A percentile compares a stretch with the other conserved stretches of the same genome.
Conservation (phyloP, 306 rosid species). For the Fragaria iinumae region DNA sequence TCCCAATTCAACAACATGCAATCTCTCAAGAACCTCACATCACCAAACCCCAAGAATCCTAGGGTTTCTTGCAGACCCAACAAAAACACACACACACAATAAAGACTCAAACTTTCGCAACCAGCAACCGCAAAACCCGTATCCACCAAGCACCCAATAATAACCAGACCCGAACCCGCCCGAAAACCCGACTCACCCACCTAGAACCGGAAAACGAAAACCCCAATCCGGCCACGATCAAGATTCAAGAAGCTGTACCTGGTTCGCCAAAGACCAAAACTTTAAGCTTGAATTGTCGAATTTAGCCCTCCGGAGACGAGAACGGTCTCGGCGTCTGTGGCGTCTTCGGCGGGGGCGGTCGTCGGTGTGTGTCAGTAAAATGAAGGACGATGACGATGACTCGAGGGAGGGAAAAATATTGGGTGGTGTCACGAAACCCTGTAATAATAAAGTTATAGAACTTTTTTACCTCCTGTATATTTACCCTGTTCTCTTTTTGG, state of each 20-base stretch:
- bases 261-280: neutral
- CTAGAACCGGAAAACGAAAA: neutral
- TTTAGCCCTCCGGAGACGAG: neutral
- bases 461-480: no score
- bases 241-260: neutral
- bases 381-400: neutral
- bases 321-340: neutral
- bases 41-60: conserved; percentile 4
- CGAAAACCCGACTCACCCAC: neutral
- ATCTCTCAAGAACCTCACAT: conserved; percentile 1
- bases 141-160: neutral
- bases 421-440: no score
- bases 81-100: neutral
- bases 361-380: conserved; percentile 17
- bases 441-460: no score
- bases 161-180: neutral
- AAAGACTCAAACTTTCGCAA: conserved; percentile 10
- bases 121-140: neutral
- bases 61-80: conserved; percentile 11
- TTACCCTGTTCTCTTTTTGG: no score
- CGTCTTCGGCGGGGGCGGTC: neutral
- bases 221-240: conserved; percentile 9
- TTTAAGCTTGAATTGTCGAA: no score
- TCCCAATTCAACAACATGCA: conserved; percentile 10
- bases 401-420: no score